Evolutionary conservation across 305 asterid genomes (phyloP).

Genomic region (Vinca major): DNA sequence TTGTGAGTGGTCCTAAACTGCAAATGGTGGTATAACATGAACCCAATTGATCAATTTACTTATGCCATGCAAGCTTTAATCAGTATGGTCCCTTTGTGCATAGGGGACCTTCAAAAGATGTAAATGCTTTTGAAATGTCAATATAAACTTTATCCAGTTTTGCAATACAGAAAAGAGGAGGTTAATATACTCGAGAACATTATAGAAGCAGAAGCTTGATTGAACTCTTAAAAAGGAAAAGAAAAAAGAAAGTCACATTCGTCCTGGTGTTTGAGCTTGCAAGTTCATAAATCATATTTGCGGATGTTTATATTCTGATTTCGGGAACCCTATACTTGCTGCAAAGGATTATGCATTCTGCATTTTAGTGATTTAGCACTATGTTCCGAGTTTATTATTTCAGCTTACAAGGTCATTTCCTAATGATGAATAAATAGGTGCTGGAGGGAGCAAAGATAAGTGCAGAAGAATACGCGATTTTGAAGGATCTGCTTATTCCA

Average conservation of each 20-base stretch:
- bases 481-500: slow-evolving; percentile 83
- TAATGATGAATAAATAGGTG: slow-evolving; percentile 16
- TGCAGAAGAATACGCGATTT: slow-evolving; percentile 58
- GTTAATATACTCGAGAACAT: neutral
- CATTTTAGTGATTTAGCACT: neutral
- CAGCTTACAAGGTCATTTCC: too few species aligned
- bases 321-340: neutral
- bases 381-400: too few species aligned
- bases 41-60: neutral
- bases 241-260: neutral
- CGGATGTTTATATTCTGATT: neutral
- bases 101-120: neutral
- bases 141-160: neutral
- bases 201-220: neutral
- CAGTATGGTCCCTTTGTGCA: neutral
- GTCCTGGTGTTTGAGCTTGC: neutral
- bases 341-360: neutral
- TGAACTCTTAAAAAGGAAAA: neutral
- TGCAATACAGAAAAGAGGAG: neutral
- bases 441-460: slow-evolving; percentile 61
- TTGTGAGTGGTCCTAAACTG: neutral
- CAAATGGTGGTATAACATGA: neutral
- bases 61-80: neutral
- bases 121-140: neutral
- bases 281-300: neutral